Conservation (phyloP, 768 basidiomycete species). For the Boletus bicolor region DNA sequence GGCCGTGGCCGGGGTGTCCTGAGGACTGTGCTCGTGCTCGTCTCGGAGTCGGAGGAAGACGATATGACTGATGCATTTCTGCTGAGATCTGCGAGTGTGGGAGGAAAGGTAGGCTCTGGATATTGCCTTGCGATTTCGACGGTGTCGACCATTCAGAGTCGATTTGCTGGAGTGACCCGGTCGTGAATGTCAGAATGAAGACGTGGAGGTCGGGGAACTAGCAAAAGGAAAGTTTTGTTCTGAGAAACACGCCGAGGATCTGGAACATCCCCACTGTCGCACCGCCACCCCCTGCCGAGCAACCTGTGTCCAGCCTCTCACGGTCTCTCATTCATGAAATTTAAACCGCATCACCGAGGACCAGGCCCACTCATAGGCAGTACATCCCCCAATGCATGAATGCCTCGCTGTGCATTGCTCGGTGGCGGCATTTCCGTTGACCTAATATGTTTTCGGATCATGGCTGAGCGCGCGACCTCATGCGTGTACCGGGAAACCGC, state of each 20-base stretch:
- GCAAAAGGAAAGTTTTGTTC: not conserved
- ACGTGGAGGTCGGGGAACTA: not conserved
- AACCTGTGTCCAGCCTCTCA: not conserved
- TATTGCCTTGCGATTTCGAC: not conserved
- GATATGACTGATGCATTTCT: conserved; percentile 77
- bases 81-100: conserved; percentile 61
- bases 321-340: not conserved
- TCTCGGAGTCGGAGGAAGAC: conserved; percentile 57
- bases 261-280: conserved; percentile 13
- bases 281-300: conserved; percentile 26
- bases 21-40: conserved; percentile 37
- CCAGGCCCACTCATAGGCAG: not conserved
- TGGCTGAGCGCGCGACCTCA: not conserved
- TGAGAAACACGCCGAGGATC: conserved; percentile 16
- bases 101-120: conserved; percentile 24
- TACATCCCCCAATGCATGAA: no score
- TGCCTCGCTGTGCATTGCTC: not conserved
- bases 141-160: conserved; percentile 8
- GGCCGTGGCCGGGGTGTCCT: conserved; percentile 51
- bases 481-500: not conserved
- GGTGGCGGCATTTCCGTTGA: not conserved
- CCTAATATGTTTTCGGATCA: not conserved
- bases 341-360: not conserved
- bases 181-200: not conserved
- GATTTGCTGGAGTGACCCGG: not conserved